A percentile compares a stretch with the other conserved stretches of the same genome.
phyloP scores from a whole-genome alignment of 2,329 filamentous ascomycete species.

The Pyrenochaeta sp. region DNA sequence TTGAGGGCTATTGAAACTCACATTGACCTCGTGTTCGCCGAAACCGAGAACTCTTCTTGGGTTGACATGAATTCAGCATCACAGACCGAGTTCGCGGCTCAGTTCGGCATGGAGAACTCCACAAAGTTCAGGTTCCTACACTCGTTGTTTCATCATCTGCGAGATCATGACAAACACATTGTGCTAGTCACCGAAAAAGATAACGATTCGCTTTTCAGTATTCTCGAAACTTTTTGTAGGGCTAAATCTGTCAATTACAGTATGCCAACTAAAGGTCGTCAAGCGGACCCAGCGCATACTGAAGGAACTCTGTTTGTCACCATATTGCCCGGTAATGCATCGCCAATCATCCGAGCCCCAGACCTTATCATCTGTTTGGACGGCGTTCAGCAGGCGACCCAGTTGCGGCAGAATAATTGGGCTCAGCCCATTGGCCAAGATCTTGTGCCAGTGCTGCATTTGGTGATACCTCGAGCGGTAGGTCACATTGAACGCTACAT shows the following conservation, averaged over 20 bases:
- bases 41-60: conserved; percentile 20
- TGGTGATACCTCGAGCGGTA: conserved; percentile 53
- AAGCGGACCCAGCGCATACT: conserved; percentile 10
- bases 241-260: conserved; percentile 33
- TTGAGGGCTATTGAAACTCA: conserved; percentile 42
- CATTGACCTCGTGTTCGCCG: conserved; percentile 40
- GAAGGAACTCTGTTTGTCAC: conserved; percentile 42
- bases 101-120: conserved; percentile 40
- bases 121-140: conserved; percentile 46
- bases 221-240: conserved; percentile 36
- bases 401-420: conserved; percentile 38
- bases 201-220: conserved; percentile 30
- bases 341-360: conserved; percentile 32
- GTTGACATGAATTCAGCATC: conserved; percentile 13
- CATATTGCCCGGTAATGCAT: conserved; percentile 39
- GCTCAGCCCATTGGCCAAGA: conserved; percentile 24
- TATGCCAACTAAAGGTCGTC: conserved; percentile 29
- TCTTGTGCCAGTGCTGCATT: conserved; percentile 44
- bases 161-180: conserved; percentile 34
- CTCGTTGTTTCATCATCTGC: conserved; percentile 29
- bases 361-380: conserved; percentile 55
- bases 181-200: conserved; percentile 37
- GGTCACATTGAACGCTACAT: conserved; percentile 57
- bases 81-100: conserved; percentile 28
- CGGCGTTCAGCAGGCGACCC: conserved; percentile 34